A percentile compares a stretch with the other conserved stretches of the same genome.
These are phyloP conservation scores for Hemileccinum rubropunctum DNA, from an alignment of 768 basidiomycete species.

Conservation along the genomic window DNA sequence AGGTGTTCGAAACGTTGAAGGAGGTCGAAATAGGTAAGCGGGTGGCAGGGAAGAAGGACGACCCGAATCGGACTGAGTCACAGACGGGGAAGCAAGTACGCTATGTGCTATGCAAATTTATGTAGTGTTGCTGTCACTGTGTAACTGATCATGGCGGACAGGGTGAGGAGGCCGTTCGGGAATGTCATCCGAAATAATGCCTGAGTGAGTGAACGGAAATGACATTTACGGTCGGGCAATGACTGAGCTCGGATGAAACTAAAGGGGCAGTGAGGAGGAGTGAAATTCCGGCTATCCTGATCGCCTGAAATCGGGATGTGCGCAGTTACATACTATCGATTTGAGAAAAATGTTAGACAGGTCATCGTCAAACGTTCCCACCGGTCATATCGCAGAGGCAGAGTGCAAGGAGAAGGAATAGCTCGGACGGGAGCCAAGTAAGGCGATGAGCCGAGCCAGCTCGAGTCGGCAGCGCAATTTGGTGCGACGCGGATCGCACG, in stretches of 20 bases:
- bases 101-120: conserved; percentile 1
- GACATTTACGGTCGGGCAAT: conserved; percentile 5
- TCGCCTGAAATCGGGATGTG: conserved; percentile 7
- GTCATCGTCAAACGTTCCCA: no score
- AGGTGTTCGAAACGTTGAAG: conserved; percentile 9
- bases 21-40: conserved; percentile 17
- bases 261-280: background rate
- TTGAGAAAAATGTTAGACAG: no score
- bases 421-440: conserved; percentile 3
- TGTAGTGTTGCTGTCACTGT: conserved; percentile 10
- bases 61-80: conserved; percentile 2
- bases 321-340: no score
- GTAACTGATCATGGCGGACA: background rate
- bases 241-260: background rate
- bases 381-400: no score
- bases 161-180: background rate
- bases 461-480: conserved; percentile 9
- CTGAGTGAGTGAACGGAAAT: conserved; percentile 16
- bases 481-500: conserved; percentile 18
- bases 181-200: conserved; percentile 11
- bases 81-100: conserved; percentile 7
- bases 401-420: no score
- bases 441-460: conserved; percentile 19
- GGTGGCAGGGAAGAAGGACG: conserved; percentile 2
- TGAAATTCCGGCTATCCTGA: background rate